Evolutionary conservation across 148 eudicot species (phyloP).

Genomic region (Vaccinium myrtillus): DNA sequence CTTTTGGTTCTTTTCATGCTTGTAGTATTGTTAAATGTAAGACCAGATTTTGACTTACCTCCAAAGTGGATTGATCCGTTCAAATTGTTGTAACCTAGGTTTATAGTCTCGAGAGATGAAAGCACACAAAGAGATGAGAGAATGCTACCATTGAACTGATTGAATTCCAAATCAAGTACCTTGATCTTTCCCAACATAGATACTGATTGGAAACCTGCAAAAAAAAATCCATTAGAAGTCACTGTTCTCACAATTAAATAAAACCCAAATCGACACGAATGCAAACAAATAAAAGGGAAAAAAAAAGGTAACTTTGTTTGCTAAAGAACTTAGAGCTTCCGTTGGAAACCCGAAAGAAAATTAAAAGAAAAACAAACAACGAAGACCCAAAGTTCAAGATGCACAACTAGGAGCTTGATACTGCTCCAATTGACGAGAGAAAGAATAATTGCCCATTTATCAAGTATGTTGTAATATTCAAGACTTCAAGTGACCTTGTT

Average conservation of each 20-base stretch:
- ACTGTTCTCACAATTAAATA: background rate
- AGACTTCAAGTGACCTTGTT: background rate
- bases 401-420: background rate
- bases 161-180: background rate
- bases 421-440: background rate
- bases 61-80: background rate
- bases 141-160: background rate
- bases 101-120: background rate
- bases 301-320: too few species aligned
- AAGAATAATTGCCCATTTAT: background rate
- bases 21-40: background rate
- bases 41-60: background rate
- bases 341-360: background rate
- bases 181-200: background rate
- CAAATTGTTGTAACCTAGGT: background rate
- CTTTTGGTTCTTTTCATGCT: background rate
- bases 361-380: too few species aligned
- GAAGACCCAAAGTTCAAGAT: background rate
- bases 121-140: background rate
- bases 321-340: too few species aligned
- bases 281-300: too few species aligned
- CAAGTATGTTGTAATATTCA: background rate
- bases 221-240: background rate
- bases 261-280: background rate
- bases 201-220: background rate